A percentile compares a stretch with the other conserved stretches of the same genome.
phyloP scores from a whole-genome alignment of 495 filamentous ascomycete genomes.

The Trichocladium uniseriatum region DNA sequence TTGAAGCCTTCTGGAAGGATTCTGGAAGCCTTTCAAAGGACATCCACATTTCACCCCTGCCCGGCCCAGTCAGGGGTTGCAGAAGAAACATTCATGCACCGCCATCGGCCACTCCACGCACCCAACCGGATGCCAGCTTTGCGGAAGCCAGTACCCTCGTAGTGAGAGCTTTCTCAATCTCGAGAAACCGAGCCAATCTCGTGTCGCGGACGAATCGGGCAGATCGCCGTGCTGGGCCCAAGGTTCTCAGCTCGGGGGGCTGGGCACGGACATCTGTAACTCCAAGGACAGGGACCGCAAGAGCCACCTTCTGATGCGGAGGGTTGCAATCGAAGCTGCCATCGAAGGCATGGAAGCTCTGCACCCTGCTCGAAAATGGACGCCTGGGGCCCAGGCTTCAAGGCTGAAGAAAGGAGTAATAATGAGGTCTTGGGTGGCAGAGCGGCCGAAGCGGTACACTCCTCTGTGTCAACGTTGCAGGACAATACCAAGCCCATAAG shows the following conservation, averaged over 20 bases:
- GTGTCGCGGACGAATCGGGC: background rate
- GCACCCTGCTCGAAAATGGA: slow-evolving; percentile 1
- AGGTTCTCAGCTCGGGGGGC: too few relatives aligned
- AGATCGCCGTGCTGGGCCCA: background rate
- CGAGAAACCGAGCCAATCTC: background rate
- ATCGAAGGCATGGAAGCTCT: slow-evolving; percentile 13
- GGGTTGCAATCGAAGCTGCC: slow-evolving; percentile 6
- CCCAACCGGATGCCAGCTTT: background rate
- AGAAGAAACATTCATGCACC: background rate
- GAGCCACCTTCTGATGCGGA: slow-evolving; percentile 7
- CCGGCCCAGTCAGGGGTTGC: slow-evolving; percentile 3
- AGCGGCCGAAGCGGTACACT: too few relatives aligned
- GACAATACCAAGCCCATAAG: too few relatives aligned
- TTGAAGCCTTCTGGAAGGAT: slow-evolving; percentile 21
- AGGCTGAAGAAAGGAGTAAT: too few relatives aligned
- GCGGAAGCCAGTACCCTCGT: background rate
- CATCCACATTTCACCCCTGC: too few relatives aligned
- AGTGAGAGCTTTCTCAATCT: background rate
- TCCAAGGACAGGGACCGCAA: slow-evolving; percentile 1
- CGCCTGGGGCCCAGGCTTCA: too few relatives aligned
- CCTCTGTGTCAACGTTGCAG: too few relatives aligned
- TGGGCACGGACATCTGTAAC: too few relatives aligned
- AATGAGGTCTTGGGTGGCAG: too few relatives aligned
- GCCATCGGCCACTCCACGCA: slow-evolving; percentile 1
- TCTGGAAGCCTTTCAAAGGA: slow-evolving; percentile 18